A percentile compares a stretch with the other conserved stretches of the same genome.
These are phyloP conservation scores for Vigna angularis DNA, from an alignment of 306 rosid genomes.

Conservation along the genomic window DNA sequence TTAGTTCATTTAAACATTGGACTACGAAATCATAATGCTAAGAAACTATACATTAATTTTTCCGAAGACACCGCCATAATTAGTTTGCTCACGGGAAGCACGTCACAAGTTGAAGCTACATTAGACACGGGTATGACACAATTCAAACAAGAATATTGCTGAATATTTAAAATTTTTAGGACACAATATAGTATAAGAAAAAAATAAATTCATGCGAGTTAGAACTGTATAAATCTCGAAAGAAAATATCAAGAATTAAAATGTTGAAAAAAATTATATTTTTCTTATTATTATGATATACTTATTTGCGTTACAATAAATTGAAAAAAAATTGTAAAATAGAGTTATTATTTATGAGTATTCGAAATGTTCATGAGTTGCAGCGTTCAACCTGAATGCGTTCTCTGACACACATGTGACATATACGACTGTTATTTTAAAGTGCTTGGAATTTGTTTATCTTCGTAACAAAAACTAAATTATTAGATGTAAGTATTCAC, in stretches of 20 bases:
- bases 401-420: not conserved
- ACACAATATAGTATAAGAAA: not conserved
- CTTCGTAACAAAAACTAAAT: too few relatives aligned
- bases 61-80: conserved; percentile 16
- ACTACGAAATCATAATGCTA: not conserved
- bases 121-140: not conserved
- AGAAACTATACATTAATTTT: not conserved
- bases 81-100: conserved; percentile 49
- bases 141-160: not conserved
- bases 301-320: not conserved
- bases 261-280: not conserved
- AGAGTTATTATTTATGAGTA: not conserved
- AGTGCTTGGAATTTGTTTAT: not conserved
- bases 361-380: not conserved
- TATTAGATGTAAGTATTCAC: too few relatives aligned
- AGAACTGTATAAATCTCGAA: not conserved
- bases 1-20: not conserved
- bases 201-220: not conserved
- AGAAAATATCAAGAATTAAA: not conserved
- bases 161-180: not conserved
- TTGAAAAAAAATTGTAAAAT: not conserved
- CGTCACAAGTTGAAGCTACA: conserved; percentile 11
- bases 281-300: not conserved
- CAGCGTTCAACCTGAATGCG: not conserved
- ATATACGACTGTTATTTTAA: not conserved